These are phyloP conservation scores for Acrocalymma vagum DNA, from an alignment of 2,329 filamentous ascomycete species.

Conservation along the genomic window DNA sequence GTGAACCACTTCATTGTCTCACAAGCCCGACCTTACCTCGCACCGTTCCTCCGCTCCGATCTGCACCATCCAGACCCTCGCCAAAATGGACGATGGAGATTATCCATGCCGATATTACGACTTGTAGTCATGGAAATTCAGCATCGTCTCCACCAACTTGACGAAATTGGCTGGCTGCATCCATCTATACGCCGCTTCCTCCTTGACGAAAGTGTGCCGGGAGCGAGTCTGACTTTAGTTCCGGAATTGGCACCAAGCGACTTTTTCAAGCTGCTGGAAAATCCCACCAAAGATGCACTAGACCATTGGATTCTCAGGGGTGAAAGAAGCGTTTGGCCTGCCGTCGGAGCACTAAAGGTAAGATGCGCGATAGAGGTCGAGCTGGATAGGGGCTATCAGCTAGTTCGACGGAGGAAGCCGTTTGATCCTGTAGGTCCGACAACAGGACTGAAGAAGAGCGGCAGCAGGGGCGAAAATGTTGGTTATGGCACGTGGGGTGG, in stretches of 20 bases:
- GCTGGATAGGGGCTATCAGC: conserved; percentile 84
- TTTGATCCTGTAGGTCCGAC: conserved; percentile 43
- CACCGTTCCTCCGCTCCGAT: conserved; percentile 83
- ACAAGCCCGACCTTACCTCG: conserved; percentile 88
- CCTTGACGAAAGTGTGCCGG: conserved; percentile 83
- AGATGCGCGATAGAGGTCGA: conserved; percentile 88
- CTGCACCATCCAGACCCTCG: conserved; percentile 75
- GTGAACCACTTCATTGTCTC: conserved; percentile 96
- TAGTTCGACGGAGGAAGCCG: conserved; percentile 68
- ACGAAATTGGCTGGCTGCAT: conserved; percentile 78
- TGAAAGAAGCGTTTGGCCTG: conserved; percentile 90
- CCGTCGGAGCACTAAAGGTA: conserved; percentile 81
- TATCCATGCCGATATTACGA: conserved; percentile 66
- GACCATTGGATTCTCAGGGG: conserved; percentile 87
- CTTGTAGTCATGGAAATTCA: conserved; percentile 80
- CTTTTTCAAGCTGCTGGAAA: conserved; percentile 82
- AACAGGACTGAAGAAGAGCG: conserved; percentile 31
- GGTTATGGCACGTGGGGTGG: too few relatives aligned
- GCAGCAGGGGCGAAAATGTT: conserved; percentile 30
- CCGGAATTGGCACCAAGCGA: conserved; percentile 78
- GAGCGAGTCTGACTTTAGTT: conserved; percentile 80
- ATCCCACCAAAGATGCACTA: conserved; percentile 77
- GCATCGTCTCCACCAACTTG: conserved; percentile 82
- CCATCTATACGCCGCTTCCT: conserved; percentile 76
- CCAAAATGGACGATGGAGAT: conserved; percentile 65